A percentile compares a stretch with the other conserved stretches of the same genome.
These are phyloP conservation scores for Solanum sparsipilum DNA, from an alignment of 257 asterid species.

Conservation along the genomic window DNA sequence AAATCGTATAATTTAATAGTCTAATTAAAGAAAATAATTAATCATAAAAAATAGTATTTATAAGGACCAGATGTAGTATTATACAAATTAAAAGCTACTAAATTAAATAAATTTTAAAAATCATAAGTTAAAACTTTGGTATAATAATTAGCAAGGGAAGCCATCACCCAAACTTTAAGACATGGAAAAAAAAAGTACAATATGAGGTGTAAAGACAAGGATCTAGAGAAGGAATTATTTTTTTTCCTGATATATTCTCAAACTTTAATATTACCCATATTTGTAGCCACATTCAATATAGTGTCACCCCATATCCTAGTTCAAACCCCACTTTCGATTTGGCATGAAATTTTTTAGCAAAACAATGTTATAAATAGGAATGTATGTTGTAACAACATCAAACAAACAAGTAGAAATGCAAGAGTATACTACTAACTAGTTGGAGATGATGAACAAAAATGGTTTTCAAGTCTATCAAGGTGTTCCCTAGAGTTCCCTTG, in stretches of 20 bases:
- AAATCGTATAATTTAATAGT: not conserved
- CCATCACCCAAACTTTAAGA: not conserved
- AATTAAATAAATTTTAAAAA: not conserved
- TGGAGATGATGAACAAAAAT: not conserved
- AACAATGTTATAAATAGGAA: not conserved
- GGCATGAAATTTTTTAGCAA: not conserved
- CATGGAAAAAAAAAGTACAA: not conserved
- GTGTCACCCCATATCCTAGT: not conserved
- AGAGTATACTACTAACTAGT: not conserved
- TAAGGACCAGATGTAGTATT: not conserved
- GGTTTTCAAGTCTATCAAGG: too few species aligned
- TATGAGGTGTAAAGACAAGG: not conserved
- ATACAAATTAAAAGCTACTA: not conserved
- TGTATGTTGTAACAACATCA: not conserved
- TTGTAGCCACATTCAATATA: not conserved
- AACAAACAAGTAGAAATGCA: not conserved
- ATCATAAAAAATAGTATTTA: not conserved
- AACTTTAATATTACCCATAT: not conserved
- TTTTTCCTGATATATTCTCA: not conserved
- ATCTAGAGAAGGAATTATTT: not conserved
- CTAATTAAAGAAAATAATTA: not conserved
- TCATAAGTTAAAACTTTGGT: not conserved
- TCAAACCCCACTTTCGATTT: not conserved
- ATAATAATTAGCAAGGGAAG: not conserved
- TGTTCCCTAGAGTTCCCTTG: too few species aligned